Percentiles rank a stretch among this genome's conserved stretches.
Evolutionary conservation across 176 grass and related monocot genomes (phyloP).

Genomic region (Hsuehochloa calcarea): DNA sequence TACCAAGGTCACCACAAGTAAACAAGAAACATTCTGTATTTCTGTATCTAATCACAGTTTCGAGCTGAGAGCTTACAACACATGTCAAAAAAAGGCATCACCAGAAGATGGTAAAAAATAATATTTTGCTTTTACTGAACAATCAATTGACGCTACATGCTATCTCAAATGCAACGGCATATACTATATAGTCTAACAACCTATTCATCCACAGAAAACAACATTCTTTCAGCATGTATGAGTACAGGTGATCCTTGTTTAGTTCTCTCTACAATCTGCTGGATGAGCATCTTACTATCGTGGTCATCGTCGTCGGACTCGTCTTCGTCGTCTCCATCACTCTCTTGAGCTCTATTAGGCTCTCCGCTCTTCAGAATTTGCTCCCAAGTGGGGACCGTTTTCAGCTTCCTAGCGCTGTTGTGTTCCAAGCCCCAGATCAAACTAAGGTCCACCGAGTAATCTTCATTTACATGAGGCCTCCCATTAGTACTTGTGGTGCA

Average conservation of each 20-base stretch:
- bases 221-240: slow-evolving; percentile 73
- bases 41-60: neutral
- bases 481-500: slow-evolving; percentile 43
- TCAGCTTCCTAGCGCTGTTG: slow-evolving; percentile 16
- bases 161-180: slow-evolving; percentile 27
- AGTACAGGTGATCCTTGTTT: slow-evolving; percentile 78
- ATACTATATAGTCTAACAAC: slow-evolving; percentile 8
- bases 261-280: slow-evolving; percentile 92
- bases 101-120: slow-evolving; percentile 1
- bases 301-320: slow-evolving; percentile 30
- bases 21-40: neutral
- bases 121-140: slow-evolving; percentile 1
- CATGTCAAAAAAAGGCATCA: neutral
- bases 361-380: slow-evolving; percentile 3
- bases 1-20: neutral
- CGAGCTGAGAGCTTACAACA: neutral
- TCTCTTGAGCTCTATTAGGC: slow-evolving; percentile 26
- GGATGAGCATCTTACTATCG: slow-evolving; percentile 57
- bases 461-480: slow-evolving; percentile 37
- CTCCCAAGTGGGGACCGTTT: slow-evolving; percentile 29
- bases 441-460: slow-evolving; percentile 38
- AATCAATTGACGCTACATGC: slow-evolving; percentile 25
- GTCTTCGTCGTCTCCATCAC: slow-evolving; percentile 13
- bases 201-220: slow-evolving; percentile 81
- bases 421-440: slow-evolving; percentile 59